Evolutionary conservation across 2,329 filamentous ascomycete genomes (phyloP).

Genomic region (Aureobasidium sp.): DNA sequence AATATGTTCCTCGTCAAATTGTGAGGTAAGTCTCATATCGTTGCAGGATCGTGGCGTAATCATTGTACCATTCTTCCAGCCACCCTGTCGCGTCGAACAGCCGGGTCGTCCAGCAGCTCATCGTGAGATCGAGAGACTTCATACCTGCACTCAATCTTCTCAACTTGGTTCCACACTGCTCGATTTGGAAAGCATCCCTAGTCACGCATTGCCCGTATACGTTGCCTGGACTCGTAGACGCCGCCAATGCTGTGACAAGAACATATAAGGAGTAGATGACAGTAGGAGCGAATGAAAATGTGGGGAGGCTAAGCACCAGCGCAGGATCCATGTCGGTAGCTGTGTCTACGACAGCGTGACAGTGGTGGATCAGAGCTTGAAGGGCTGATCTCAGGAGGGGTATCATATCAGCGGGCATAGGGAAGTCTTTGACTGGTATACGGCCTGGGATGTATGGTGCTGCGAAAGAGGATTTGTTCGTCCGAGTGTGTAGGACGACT

Average conservation of each 20-base stretch:
- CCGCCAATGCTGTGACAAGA: constrained; percentile 1
- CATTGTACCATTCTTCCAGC: constrained; percentile 12
- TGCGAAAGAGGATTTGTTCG: constrained; percentile 33
- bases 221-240: neutral
- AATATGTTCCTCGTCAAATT: neutral
- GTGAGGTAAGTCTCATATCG: constrained; percentile 6
- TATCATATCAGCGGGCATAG: constrained; percentile 26
- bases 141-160: neutral
- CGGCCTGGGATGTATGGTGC: constrained; percentile 34
- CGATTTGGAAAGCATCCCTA: neutral
- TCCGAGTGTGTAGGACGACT: constrained; percentile 32
- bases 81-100: constrained; percentile 11
- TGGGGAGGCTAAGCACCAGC: neutral
- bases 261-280: constrained; percentile 6
- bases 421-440: constrained; percentile 32
- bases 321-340: constrained; percentile 3
- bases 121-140: neutral
- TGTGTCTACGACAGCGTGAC: neutral
- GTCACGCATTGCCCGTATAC: neutral
- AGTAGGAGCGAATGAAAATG: neutral
- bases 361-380: neutral
- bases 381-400: neutral
- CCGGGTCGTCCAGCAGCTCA: constrained; percentile 6
- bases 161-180: neutral
- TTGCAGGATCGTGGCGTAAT: neutral